Conservation (phyloP, 345 rosid genomes). For the Eucalyptus cloeziana region DNA sequence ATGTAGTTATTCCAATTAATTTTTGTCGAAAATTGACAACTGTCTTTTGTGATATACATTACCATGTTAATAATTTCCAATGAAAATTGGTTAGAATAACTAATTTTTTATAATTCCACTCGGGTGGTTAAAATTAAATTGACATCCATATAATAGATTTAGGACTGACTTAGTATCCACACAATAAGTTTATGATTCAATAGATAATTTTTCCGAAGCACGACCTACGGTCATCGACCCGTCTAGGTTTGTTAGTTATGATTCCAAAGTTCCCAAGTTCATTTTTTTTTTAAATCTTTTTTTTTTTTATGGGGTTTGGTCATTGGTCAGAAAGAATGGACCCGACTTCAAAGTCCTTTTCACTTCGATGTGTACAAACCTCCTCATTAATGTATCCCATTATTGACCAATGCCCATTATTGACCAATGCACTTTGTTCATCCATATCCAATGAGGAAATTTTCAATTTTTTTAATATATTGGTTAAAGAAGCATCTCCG, state of each 20-base stretch:
- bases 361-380: neutral
- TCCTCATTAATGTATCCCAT: neutral
- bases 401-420: neutral
- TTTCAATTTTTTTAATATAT: neutral
- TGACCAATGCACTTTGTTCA: neutral
- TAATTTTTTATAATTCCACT: too few relatives aligned
- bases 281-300: too few relatives aligned
- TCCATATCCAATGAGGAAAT: neutral
- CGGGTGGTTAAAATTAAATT: too few relatives aligned
- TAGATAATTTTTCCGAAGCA: fast-evolving
- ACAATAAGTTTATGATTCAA: neutral
- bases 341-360: neutral
- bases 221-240: neutral
- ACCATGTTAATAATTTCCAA: too few relatives aligned
- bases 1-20: neutral
- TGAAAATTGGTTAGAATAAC: neutral
- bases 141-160: neutral
- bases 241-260: neutral
- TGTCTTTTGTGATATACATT: neutral
- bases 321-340: neutral
- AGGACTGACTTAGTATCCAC: fast-evolving
- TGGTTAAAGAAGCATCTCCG: neutral
- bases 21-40: neutral
- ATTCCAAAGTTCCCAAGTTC: neutral
- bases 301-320: neutral